phyloP scores from a whole-genome alignment of 2,329 filamentous ascomycete genomes.

The Trichophyton verrucosum region DNA sequence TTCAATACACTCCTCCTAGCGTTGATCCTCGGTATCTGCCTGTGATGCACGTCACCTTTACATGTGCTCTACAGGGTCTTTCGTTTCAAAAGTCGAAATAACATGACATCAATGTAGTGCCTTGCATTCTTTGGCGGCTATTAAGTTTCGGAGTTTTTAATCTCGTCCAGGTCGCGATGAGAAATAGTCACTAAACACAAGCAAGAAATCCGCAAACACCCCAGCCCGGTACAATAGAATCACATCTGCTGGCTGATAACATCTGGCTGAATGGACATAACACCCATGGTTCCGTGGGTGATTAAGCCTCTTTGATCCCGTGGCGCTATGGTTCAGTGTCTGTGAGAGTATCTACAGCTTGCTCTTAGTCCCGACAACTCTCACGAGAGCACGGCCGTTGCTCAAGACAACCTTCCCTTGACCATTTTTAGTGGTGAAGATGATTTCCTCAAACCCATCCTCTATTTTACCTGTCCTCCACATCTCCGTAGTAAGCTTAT shows the following conservation, averaged over 20 bases:
- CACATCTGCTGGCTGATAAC: too few species aligned
- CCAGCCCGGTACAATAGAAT: too few species aligned
- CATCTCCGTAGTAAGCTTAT: constrained; percentile 67
- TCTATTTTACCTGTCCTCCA: constrained; percentile 58
- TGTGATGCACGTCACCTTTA: too few species aligned
- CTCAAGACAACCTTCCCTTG: constrained; percentile 74
- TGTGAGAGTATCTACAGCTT: constrained; percentile 43
- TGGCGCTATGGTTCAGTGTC: too few species aligned
- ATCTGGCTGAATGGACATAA: too few species aligned
- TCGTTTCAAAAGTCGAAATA: too few species aligned
- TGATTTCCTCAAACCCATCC: constrained; percentile 64
- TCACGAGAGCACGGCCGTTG: constrained; percentile 73
- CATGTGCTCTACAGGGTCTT: too few species aligned
- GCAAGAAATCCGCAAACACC: not conserved
- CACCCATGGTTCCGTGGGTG: too few species aligned
- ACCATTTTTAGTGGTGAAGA: constrained; percentile 66
- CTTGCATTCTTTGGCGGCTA: not conserved
- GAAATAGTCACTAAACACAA: not conserved
- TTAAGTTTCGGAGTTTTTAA: not conserved
- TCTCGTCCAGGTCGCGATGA: not conserved
- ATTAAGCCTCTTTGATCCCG: too few species aligned
- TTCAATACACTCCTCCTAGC: too few species aligned
- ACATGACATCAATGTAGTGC: too few species aligned
- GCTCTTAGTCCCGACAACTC: constrained; percentile 47
- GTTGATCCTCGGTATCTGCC: too few species aligned